Evolutionary conservation across 495 filamentous ascomycete species (phyloP).

Genomic region (Xylaria sp.): DNA sequence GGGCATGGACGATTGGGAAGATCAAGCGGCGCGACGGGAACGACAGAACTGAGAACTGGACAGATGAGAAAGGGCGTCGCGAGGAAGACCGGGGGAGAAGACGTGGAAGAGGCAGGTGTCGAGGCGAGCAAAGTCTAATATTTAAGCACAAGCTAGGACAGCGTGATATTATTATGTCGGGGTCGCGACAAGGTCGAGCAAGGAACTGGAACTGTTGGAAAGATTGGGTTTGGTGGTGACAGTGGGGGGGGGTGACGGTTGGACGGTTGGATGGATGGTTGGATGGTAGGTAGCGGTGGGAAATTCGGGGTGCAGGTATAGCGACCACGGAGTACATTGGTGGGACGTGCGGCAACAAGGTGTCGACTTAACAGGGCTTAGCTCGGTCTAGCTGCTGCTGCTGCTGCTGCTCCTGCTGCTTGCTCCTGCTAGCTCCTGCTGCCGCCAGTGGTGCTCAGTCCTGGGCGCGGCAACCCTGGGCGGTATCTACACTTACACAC

Average conservation of each 20-base stretch:
- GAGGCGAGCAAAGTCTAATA: conserved; percentile 19
- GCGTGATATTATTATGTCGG: conserved; percentile 26
- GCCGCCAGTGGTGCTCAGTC: neutral
- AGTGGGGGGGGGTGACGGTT: conserved; percentile 27
- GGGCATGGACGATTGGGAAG: neutral
- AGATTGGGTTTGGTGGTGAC: conserved; percentile 28
- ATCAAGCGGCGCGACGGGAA: conserved; percentile 4
- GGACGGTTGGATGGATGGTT: neutral
- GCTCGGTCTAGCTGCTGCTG: neutral
- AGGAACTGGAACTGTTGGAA: conserved; percentile 25
- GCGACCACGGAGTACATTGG: conserved; percentile 20
- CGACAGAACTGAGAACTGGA: neutral
- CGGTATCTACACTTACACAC: neutral
- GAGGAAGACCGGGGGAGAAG: conserved; percentile 4
- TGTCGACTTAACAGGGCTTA: conserved; percentile 25
- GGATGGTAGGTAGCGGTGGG: conserved; percentile 16
- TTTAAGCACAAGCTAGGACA: conserved; percentile 18
- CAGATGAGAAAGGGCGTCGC: neutral
- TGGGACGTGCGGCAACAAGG: conserved; percentile 5
- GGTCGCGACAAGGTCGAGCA: conserved; percentile 26
- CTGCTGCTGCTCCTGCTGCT: too few relatives aligned
- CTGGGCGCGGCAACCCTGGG: neutral
- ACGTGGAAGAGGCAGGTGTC: conserved; percentile 6
- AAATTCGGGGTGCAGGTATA: conserved; percentile 29
- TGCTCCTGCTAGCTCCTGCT: neutral